A percentile compares a stretch with the other conserved stretches of the same genome.
These are phyloP conservation scores for Saccharomycopsis hybrid DNA, from an alignment of 1,139 yeast genomes.

Conservation along the genomic window DNA sequence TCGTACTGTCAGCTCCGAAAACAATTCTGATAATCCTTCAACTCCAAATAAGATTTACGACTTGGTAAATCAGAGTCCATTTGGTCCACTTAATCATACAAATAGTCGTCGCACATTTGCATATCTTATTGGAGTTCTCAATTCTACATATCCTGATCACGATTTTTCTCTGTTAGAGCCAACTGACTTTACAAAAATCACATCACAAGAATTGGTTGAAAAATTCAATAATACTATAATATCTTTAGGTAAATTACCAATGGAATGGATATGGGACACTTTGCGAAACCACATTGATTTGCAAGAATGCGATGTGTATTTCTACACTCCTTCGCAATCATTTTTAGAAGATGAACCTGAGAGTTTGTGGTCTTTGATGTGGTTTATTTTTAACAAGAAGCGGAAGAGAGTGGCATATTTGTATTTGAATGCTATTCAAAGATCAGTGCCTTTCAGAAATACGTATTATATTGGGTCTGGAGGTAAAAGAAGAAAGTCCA, in stretches of 20 bases:
- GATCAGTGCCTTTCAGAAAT: conserved; percentile 23
- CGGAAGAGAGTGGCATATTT: conserved; percentile 86
- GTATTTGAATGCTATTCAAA: conserved; percentile 40
- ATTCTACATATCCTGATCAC: conserved; percentile 92
- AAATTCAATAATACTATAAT: conserved; percentile 74
- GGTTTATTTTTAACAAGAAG: conserved; percentile 88
- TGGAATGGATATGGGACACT: conserved; percentile 80
- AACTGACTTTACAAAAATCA: conserved; percentile 61
- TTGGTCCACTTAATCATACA: conserved; percentile 83
- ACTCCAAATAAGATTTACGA: conserved; percentile 18
- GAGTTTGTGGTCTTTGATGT: conserved; percentile 83
- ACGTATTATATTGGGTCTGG: conserved; percentile 14
- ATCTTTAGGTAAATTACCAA: conserved; percentile 58
- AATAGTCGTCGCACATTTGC: conserved; percentile 88
- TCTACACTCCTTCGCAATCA: conserved; percentile 73
- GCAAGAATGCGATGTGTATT: conserved; percentile 68
- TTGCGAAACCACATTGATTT: conserved; percentile 81
- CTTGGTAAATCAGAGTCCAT: conserved; percentile 51
- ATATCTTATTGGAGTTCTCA: conserved; percentile 80
- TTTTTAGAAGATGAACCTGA: conserved; percentile 72
- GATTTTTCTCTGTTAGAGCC: conserved; percentile 89
- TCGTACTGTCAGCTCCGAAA: too few species aligned
- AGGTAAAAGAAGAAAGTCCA: conserved; percentile 25
- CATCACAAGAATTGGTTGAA: conserved; percentile 49
- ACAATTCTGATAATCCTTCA: not conserved